These are phyloP conservation scores for Paraphoma chrysanthemicola DNA, from an alignment of 2,329 filamentous ascomycete species.

Conservation along the genomic window DNA sequence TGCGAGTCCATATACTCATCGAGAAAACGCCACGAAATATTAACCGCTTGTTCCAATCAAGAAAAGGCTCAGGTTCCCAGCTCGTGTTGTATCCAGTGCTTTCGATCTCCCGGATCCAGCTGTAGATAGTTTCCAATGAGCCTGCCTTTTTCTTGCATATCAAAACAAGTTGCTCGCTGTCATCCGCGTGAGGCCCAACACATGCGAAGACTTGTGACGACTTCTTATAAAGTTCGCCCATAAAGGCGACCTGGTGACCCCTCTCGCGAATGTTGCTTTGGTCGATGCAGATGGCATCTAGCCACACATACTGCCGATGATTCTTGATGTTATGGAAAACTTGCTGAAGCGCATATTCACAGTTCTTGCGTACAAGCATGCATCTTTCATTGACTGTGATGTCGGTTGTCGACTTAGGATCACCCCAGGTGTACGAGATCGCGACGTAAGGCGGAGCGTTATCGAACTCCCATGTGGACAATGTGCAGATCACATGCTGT, in stretches of 20 bases:
- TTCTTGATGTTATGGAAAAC: neutral
- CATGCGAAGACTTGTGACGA: slow-evolving; percentile 8
- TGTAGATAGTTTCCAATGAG: neutral
- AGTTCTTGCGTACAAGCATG: slow-evolving; percentile 1
- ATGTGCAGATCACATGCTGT: neutral
- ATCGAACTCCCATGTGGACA: slow-evolving; percentile 4
- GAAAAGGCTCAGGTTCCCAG: neutral
- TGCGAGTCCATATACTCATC: neutral
- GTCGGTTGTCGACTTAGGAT: neutral
- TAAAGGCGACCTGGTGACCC: slow-evolving; percentile 16
- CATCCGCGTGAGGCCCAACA: slow-evolving; percentile 4
- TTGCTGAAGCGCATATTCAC: slow-evolving; percentile 4
- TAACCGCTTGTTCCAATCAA: no score
- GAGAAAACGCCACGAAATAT: no score
- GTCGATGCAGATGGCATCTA: slow-evolving; percentile 22
- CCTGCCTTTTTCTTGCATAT: neutral
- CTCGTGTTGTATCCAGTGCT: neutral
- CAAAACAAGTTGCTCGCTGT: neutral
- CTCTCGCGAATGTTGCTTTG: slow-evolving; percentile 19
- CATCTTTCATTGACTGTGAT: neutral
- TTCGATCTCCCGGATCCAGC: neutral
- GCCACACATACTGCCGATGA: slow-evolving; percentile 3
- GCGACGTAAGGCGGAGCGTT: slow-evolving; percentile 34
- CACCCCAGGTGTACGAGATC: slow-evolving; percentile 39
- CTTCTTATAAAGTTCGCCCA: slow-evolving; percentile 12